These are phyloP conservation scores for Solanum ahanhuiri DNA, from an alignment of 257 asterid genomes.

Conservation along the genomic window DNA sequence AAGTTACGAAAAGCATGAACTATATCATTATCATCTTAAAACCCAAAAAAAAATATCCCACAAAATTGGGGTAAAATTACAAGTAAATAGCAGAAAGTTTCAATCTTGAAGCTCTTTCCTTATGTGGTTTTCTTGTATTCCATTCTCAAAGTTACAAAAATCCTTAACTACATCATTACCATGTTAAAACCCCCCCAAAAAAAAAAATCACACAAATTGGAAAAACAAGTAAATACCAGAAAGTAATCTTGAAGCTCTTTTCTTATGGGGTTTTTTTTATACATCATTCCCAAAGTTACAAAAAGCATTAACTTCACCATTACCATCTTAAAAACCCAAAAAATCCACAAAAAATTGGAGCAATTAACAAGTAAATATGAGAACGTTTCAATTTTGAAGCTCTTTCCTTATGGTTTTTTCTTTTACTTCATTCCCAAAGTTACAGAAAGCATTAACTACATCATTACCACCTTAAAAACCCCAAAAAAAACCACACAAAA, in stretches of 20 bases:
- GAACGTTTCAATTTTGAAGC: not conserved
- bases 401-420: not conserved
- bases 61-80: not conserved
- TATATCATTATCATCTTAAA: not conserved
- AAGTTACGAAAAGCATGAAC: not conserved
- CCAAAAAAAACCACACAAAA: too few relatives aligned
- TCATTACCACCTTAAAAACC: too few relatives aligned
- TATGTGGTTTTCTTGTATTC: not conserved
- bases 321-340: not conserved
- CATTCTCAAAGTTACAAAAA: not conserved
- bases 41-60: rapidly evolving
- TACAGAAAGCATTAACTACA: not conserved
- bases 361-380: not conserved
- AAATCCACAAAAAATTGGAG: not conserved
- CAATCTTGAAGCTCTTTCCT: not conserved
- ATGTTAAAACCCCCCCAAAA: not conserved
- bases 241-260: not conserved
- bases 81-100: not conserved
- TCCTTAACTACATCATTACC: not conserved
- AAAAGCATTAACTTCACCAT: not conserved
- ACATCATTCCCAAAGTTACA: not conserved
- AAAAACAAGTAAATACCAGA: not conserved
- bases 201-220: not conserved
- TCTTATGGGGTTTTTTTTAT: not conserved
- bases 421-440: not conserved